Conservation (phyloP, 306 rosid species). For the Delonix regia region DNA sequence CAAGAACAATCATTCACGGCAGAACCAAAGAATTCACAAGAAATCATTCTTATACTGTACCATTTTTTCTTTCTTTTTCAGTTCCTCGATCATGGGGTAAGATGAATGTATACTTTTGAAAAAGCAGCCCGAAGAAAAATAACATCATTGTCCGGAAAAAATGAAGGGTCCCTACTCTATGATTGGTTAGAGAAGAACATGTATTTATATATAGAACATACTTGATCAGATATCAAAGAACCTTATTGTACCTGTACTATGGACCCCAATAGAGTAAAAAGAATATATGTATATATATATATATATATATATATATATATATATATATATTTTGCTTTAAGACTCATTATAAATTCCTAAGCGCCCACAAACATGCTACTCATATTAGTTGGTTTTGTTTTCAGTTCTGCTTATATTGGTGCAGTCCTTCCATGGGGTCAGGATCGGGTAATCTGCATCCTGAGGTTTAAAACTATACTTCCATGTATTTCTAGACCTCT, state of each 20-base stretch:
- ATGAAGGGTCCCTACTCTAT: conserved; percentile 21
- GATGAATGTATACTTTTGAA: neutral
- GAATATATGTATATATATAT: conserved; percentile 22
- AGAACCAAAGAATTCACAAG: neutral
- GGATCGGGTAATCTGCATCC: conserved; percentile 60
- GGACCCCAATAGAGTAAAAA: too few relatives aligned
- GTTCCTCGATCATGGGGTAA: neutral
- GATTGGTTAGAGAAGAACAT: conserved; percentile 45
- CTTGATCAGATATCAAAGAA: neutral
- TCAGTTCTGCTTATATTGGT: conserved; percentile 3
- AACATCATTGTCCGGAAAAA: conserved; percentile 34
- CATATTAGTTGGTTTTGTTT: neutral
- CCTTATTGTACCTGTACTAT: neutral
- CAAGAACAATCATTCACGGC: neutral
- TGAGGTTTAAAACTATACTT: conserved; percentile 61
- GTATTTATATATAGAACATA: neutral
- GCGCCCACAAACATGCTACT: conserved; percentile 23
- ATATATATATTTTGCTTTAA: conserved; percentile 23
- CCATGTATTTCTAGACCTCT: conserved; percentile 36
- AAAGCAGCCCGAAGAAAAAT: conserved; percentile 8
- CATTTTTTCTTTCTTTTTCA: too few relatives aligned
- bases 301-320: too few relatives aligned
- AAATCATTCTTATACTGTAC: neutral
- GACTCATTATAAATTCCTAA: conserved; percentile 51
- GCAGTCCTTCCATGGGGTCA: conserved; percentile 38